A percentile compares a stretch with the other conserved stretches of the same genome.
These are phyloP conservation scores for Diphasiastrum complanatum DNA, from an alignment of 83 land plant species.

Conservation along the genomic window DNA sequence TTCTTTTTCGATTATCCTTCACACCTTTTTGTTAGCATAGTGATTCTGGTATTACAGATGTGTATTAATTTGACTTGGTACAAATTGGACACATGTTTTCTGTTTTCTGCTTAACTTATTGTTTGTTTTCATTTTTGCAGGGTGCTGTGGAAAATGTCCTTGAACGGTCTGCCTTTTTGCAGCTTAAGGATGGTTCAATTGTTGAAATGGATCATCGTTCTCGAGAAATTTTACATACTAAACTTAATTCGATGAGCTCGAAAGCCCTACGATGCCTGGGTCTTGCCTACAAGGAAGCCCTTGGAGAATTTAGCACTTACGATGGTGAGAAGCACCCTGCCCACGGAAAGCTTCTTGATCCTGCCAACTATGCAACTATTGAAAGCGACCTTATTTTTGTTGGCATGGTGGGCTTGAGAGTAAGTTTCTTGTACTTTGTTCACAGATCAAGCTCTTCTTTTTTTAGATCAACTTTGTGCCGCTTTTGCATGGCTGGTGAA, in stretches of 20 bases:
- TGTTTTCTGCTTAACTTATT: not conserved
- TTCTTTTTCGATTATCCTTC: not conserved
- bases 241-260: slow-evolving; percentile 55
- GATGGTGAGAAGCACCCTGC: slow-evolving; percentile 65
- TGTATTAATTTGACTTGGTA: slow-evolving; percentile 9
- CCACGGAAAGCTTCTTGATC: slow-evolving; percentile 70
- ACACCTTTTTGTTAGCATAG: not conserved
- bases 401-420: slow-evolving; percentile 82
- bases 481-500: not conserved
- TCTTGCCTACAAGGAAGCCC: slow-evolving; percentile 72
- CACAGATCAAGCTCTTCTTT: not conserved
- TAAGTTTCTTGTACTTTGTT: slow-evolving; percentile 24
- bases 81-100: not conserved
- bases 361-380: slow-evolving; percentile 50
- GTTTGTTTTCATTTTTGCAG: slow-evolving; percentile 28
- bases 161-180: slow-evolving; percentile 56
- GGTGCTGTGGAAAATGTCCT: slow-evolving; percentile 83
- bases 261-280: slow-evolving; percentile 80
- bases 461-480: not conserved
- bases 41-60: not conserved
- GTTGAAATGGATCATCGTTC: slow-evolving; percentile 49
- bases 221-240: slow-evolving; percentile 39
- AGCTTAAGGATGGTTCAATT: slow-evolving; percentile 62
- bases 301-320: slow-evolving; percentile 62
- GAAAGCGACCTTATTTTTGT: slow-evolving; percentile 78